These are phyloP conservation scores for Orbilia quercus DNA, from an alignment of 2,329 filamentous ascomycete species.

Conservation along the genomic window DNA sequence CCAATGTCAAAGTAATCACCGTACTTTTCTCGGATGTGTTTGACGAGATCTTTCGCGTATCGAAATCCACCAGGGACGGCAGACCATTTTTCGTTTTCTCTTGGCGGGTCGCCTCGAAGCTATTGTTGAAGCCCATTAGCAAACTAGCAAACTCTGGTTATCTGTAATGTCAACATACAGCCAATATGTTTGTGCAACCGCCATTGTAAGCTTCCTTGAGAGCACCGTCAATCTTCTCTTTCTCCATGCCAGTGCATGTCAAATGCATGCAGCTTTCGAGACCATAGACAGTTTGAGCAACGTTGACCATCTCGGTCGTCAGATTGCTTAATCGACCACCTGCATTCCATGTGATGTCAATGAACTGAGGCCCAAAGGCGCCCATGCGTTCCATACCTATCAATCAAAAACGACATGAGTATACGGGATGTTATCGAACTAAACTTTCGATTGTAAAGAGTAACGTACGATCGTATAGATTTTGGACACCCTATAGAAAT, in stretches of 20 bases:
- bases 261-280: slow-evolving; percentile 99
- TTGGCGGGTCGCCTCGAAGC: slow-evolving; percentile 88
- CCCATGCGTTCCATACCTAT: slow-evolving; percentile 94
- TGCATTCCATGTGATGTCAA: slow-evolving; percentile 98
- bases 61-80: slow-evolving; percentile 86
- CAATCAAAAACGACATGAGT: slow-evolving; percentile 11
- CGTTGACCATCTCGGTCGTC: slow-evolving; percentile 96
- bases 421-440: neutral
- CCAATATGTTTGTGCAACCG: slow-evolving; percentile 96
- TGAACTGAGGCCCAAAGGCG: slow-evolving; percentile 89
- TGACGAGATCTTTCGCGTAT: slow-evolving; percentile 91
- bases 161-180: slow-evolving; percentile 62
- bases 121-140: slow-evolving; percentile 11
- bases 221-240: slow-evolving; percentile 88
- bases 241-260: slow-evolving; percentile 98
- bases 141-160: slow-evolving; percentile 1
- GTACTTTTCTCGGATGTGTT: slow-evolving; percentile 81
- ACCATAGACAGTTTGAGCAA: slow-evolving; percentile 93
- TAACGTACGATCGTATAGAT: slow-evolving; percentile 84
- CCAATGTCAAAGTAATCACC: slow-evolving; percentile 96
- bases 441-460: neutral
- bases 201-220: slow-evolving; percentile 89
- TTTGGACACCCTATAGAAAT: slow-evolving; percentile 79
- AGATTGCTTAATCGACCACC: slow-evolving; percentile 90
- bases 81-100: slow-evolving; percentile 94